Conservation (phyloP, 768 basidiomycete species). For the Amanita brunnescens region DNA sequence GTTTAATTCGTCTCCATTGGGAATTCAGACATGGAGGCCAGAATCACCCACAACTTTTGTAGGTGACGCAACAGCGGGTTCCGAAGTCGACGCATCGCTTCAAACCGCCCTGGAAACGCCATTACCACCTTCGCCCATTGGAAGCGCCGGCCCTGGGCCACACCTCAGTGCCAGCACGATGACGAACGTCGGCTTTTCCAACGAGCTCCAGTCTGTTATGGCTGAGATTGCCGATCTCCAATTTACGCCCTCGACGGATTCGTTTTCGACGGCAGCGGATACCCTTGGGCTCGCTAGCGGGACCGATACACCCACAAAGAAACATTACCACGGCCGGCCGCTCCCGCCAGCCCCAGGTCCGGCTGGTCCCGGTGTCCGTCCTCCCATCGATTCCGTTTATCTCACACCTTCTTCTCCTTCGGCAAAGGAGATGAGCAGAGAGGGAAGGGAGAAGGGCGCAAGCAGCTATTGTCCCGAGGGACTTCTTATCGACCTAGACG, state of each 20-base stretch:
- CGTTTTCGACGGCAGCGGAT: not conserved
- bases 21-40: conserved; percentile 2
- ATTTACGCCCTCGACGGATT: conserved; percentile 1
- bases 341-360: not conserved
- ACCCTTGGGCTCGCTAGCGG: not conserved
- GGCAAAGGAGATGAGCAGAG: not conserved
- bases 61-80: not conserved
- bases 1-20: conserved; percentile 5
- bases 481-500: conserved; percentile 6
- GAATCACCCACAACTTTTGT: not conserved
- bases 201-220: not conserved
- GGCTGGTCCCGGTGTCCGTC: not conserved
- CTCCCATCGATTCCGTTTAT: not conserved
- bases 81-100: not conserved
- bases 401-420: not conserved
- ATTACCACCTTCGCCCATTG: not conserved
- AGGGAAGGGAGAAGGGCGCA: not conserved
- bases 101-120: not conserved
- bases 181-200: not conserved
- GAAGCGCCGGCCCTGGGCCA: not conserved
- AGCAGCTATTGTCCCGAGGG: conserved; percentile 4
- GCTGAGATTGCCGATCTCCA: conserved; percentile 3
- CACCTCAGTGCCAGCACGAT: not conserved
- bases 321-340: conserved; percentile 5
- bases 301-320: not conserved